Conservation (phyloP, 345 rosid species). For the Pistacia integerrima region DNA sequence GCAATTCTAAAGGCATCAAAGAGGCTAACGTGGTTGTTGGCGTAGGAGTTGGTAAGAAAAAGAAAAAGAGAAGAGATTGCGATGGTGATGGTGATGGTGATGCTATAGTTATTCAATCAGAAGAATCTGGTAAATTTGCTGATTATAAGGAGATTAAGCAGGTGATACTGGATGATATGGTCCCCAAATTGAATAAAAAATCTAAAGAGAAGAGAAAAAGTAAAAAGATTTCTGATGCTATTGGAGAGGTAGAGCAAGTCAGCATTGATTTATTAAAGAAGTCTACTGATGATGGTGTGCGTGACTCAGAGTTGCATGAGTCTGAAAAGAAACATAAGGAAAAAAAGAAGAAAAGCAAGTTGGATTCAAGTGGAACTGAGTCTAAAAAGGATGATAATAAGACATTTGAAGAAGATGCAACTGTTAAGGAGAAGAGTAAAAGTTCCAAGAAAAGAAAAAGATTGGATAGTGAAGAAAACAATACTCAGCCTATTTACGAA, state of each 20-base stretch:
- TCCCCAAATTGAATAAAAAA: constrained; percentile 13
- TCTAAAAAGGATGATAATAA: constrained; percentile 23
- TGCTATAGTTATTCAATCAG: constrained; percentile 5
- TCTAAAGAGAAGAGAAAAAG: constrained; percentile 34
- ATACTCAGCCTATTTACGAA: constrained; percentile 27
- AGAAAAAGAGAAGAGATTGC: constrained; percentile 27
- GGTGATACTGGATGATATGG: constrained; percentile 1
- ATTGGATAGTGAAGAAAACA: constrained; percentile 47
- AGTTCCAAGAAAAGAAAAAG: constrained; percentile 80
- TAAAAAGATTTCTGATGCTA: constrained; percentile 25
- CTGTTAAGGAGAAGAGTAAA: constrained; percentile 31
- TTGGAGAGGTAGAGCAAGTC: constrained; percentile 12
- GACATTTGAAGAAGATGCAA: constrained; percentile 23
- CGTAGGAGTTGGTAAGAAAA: constrained; percentile 17
- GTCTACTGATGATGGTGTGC: constrained; percentile 12
- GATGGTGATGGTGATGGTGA: constrained; percentile 7
- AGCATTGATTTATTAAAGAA: constrained; percentile 12
- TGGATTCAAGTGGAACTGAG: constrained; percentile 23
- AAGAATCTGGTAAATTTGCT: constrained; percentile 25
- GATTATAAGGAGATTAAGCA: neutral
- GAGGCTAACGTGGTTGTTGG: constrained; percentile 18
- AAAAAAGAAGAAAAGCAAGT: constrained; percentile 44
- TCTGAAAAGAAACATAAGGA: constrained; percentile 38
- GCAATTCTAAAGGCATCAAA: constrained; percentile 10
- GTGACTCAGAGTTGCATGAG: constrained; percentile 13